Evolutionary conservation across 1,139 yeast species (phyloP).

Genomic region (Entelexis paramagnoliae): DNA sequence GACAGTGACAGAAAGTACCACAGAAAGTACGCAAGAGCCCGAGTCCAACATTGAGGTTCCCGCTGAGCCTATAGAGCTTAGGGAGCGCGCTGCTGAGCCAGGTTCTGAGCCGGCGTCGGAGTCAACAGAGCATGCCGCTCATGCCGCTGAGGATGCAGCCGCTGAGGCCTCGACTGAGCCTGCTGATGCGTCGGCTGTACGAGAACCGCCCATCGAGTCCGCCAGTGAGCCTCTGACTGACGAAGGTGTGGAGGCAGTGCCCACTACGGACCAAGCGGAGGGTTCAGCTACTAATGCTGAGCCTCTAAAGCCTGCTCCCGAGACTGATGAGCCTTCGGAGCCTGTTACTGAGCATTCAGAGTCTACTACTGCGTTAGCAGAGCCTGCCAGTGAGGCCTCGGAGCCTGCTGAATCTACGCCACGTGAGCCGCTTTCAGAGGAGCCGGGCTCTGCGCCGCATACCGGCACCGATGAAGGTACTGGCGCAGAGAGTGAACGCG

Average conservation of each 20-base stretch:
- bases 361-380: background rate
- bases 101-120: background rate
- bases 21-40: background rate
- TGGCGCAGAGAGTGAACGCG: background rate
- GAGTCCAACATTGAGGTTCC: background rate
- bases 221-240: background rate
- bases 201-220: background rate
- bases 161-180: background rate
- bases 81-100: background rate
- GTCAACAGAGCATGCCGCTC: background rate
- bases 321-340: background rate
- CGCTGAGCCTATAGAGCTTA: background rate
- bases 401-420: background rate
- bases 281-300: no score
- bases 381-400: no score
- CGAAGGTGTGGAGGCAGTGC: background rate
- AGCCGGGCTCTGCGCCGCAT: no score
- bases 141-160: background rate
- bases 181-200: background rate
- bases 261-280: no score
- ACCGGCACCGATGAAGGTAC: background rate
- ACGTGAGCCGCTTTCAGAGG: no score
- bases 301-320: no score
- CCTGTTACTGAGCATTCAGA: background rate
- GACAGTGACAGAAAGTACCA: no score